Evolutionary conservation across 2,329 filamentous ascomycete genomes (phyloP).

Genomic region (Neofusicoccum umdonicola): DNA sequence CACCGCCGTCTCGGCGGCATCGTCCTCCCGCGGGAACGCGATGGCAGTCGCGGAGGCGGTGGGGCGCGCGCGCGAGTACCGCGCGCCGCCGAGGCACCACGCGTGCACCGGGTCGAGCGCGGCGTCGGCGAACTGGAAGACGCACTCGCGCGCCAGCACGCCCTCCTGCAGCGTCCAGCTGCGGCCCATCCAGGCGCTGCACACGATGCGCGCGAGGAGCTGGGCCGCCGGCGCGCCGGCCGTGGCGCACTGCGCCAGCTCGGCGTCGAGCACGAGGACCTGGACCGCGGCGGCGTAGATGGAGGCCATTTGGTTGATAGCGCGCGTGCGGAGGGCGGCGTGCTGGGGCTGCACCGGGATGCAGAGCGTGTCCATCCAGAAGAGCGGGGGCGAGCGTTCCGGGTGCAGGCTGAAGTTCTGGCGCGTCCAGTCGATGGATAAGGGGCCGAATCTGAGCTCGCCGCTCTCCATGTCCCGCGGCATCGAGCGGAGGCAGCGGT

Average conservation of each 20-base stretch:
- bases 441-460: neutral
- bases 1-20: neutral
- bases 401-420: neutral
- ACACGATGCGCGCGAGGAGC: constrained; percentile 17
- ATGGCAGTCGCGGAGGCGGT: neutral
- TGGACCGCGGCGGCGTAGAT: constrained; percentile 20
- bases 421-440: constrained; percentile 11
- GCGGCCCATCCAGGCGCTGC: constrained; percentile 21
- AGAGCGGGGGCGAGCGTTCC: neutral
- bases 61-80: neutral
- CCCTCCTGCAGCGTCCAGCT: constrained; percentile 23
- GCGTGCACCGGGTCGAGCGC: constrained; percentile 15
- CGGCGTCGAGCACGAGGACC: constrained; percentile 21
- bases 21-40: neutral
- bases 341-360: constrained; percentile 17
- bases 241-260: neutral
- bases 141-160: constrained; percentile 7
- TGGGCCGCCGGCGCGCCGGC: neutral
- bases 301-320: constrained; percentile 21
- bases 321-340: neutral
- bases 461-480: neutral
- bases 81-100: constrained; percentile 11
- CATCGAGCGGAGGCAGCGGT: neutral
- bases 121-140: constrained; percentile 22
- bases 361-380: constrained; percentile 26